Base-by-base conservation (phyloP, 2,329 filamentous ascomycete species). In the Penicillium nordicum region DNA sequence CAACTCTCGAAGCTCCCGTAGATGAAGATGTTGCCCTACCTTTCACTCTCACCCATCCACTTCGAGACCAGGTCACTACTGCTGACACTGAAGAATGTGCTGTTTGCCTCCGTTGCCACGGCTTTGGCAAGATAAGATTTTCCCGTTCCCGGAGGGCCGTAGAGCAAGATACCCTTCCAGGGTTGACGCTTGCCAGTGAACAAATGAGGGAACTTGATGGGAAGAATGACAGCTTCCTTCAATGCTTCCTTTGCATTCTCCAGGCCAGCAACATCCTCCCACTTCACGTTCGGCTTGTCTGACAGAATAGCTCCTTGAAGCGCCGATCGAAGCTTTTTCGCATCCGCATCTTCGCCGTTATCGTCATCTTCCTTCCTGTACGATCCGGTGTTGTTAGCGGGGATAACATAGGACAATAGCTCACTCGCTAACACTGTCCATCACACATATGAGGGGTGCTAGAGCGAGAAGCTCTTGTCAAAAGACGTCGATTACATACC, bases 21-120 rank as follows among this genome's bases (percentile, higher is more conserved):
- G 34, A 8, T 27, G 27, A 11, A 42, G 55, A 47, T 23, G 12
- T 25, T 32, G 27, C 11, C 81, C 47, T 79, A 95, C 90, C 92
- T 86, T 85, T 99, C 94, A 81, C 90, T 95, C 77, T 99, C 94
- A 79, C 94, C 94, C 94, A 99, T 99, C 94, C 94, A 99, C 74
- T 99, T 99, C 74, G 91, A 96, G 59, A 99, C 94, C 75, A 99
- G 76, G 73, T 99, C 94, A 71, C 91, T 96, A 81, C 90, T 96
- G 77, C 90, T 96, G 64, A 99, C 93, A 70, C 92, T 97, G 83
- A 99, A 99, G 74, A 99, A 99, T 4, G 94, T 97, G 76, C 92
- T 97, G 76, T 99, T 97, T 57, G 94, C 94, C 77, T 99, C 94
- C 18, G 94, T 99, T 51, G 94, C 94, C 49, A 99, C 93, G 2